A percentile compares a stretch with the other conserved stretches of the same genome.
Evolutionary conservation across 148 eudicot genomes (phyloP).

Genomic region (Limonium bicolor): DNA sequence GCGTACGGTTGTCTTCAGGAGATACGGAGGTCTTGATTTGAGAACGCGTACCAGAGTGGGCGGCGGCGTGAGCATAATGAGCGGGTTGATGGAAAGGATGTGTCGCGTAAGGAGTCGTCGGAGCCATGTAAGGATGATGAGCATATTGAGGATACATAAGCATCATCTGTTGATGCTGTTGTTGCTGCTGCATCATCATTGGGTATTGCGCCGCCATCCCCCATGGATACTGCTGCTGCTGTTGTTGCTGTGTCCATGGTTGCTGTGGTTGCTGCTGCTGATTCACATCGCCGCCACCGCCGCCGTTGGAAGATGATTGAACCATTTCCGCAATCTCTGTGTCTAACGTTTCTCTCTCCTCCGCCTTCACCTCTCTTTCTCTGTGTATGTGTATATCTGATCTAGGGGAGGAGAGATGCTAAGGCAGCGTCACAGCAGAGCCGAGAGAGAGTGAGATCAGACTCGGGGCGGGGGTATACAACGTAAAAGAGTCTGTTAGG

Average conservation of each 20-base stretch:
- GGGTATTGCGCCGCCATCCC: background rate
- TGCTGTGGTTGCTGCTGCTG: too few species aligned
- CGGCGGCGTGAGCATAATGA: background rate
- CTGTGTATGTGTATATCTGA: too few species aligned
- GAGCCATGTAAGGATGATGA: background rate
- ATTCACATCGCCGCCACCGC: background rate
- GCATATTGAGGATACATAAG: constrained; percentile 2
- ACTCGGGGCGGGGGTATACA: too few species aligned
- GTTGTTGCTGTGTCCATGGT: too few species aligned
- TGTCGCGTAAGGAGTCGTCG: constrained; percentile 3
- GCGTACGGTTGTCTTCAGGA: constrained; percentile 13
- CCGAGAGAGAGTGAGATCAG: too few species aligned
- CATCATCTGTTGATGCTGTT: constrained; percentile 4
- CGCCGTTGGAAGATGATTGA: background rate
- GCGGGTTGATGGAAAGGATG: background rate
- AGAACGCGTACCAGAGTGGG: background rate
- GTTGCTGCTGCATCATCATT: constrained; percentile 2
- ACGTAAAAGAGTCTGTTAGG: too few species aligned
- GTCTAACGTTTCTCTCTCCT: too few species aligned
- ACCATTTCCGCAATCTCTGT: constrained; percentile 4
- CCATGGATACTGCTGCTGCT: constrained; percentile 5
- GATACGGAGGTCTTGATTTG: constrained; percentile 3
- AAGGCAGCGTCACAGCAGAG: too few species aligned
- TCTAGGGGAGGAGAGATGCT: too few species aligned
- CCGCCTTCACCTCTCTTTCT: too few species aligned